These are phyloP conservation scores for Phaffia tasmanica DNA, from an alignment of 768 basidiomycete species.

Conservation along the genomic window DNA sequence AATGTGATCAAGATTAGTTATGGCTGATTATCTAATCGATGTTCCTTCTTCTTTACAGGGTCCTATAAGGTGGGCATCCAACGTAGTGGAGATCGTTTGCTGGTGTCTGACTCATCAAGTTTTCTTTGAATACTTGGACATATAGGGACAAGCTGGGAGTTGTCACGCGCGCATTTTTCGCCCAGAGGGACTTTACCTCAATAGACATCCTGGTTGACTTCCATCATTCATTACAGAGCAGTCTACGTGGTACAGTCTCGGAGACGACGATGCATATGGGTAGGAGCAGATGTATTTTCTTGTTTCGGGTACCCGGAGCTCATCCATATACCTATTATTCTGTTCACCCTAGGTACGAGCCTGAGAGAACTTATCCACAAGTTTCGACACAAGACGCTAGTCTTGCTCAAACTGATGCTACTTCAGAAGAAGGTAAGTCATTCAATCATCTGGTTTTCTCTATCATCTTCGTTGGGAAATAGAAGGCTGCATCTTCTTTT, in stretches of 20 bases:
- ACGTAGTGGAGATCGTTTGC: too few species aligned
- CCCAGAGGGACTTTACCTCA: constrained; percentile 81
- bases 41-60: constrained; percentile 41
- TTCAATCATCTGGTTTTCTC: not conserved
- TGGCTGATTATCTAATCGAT: constrained; percentile 11
- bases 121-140: not conserved
- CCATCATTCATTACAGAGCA: constrained; percentile 59
- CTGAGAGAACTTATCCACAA: constrained; percentile 81
- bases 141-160: constrained; percentile 81
- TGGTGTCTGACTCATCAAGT: not conserved
- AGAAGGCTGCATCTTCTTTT: too few species aligned
- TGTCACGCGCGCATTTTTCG: constrained; percentile 81
- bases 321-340: not conserved
- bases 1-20: not conserved
- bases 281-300: constrained; percentile 37
- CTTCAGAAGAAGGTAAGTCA: constrained; percentile 71
- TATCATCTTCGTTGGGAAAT: not conserved
- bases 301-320: not conserved
- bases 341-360: constrained; percentile 43
- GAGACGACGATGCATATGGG: constrained; percentile 95
- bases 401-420: constrained; percentile 90
- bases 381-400: constrained; percentile 80
- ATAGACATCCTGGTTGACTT: constrained; percentile 84
- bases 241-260: constrained; percentile 65
- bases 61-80: constrained; percentile 57